phyloP scores from a whole-genome alignment of 2,329 filamentous ascomycete genomes.

The Tolypocladium sp. region DNA sequence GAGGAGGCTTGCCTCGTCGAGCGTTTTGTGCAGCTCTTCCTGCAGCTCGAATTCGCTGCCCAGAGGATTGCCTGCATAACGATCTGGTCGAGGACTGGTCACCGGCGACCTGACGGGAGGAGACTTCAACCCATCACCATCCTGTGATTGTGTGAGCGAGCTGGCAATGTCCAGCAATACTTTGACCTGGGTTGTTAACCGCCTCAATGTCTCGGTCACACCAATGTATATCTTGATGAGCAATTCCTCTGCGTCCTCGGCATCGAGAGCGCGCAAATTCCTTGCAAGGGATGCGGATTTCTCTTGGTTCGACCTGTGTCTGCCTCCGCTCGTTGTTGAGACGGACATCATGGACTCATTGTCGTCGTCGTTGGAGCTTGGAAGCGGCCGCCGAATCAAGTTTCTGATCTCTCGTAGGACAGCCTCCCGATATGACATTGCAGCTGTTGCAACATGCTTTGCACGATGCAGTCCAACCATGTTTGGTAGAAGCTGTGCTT shows the following conservation, averaged over 20 bases:
- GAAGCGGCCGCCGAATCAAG: conserved; percentile 74
- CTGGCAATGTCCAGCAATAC: conserved; percentile 91
- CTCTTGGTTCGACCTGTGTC: conserved; percentile 68
- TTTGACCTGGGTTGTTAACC: conserved; percentile 85
- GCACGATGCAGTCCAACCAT: conserved; percentile 75
- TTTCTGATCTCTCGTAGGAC: conserved; percentile 79
- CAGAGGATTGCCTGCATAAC: conserved; percentile 12
- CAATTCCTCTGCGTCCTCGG: conserved; percentile 76
- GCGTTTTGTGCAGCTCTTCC: conserved; percentile 65
- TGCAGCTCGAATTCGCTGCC: conserved; percentile 42
- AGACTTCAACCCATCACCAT: conserved; percentile 33
- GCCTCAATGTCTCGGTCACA: conserved; percentile 76
- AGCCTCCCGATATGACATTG: conserved; percentile 74
- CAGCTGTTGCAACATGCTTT: conserved; percentile 69
- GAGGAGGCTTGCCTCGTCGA: conserved; percentile 70
- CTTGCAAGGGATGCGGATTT: conserved; percentile 82
- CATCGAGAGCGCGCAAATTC: conserved; percentile 75
- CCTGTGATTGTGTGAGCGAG: conserved; percentile 42
- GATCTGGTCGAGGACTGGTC: conserved; percentile 37
- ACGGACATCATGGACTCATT: conserved; percentile 80
- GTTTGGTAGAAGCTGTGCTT: conserved; percentile 59
- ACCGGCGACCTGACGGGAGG: conserved; percentile 42
- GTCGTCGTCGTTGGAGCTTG: conserved; percentile 90
- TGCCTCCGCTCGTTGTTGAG: conserved; percentile 64
- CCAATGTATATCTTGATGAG: conserved; percentile 76